These are phyloP conservation scores for Cardiospermum halicacabum DNA, from an alignment of 345 rosid genomes.

Conservation along the genomic window DNA sequence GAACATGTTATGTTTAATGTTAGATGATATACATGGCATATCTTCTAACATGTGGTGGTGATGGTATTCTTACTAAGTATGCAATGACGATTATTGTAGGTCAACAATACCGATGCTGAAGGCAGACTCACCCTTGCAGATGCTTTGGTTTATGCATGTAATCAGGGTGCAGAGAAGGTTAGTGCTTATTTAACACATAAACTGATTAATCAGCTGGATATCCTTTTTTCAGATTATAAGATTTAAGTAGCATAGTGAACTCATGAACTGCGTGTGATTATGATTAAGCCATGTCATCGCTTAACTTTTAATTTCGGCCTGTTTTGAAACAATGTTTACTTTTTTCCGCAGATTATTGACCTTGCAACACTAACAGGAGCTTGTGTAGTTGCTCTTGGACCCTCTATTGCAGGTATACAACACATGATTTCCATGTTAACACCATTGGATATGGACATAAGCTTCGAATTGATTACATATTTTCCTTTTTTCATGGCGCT, in stretches of 20 bases:
- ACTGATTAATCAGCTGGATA: too few relatives aligned
- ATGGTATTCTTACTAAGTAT: background rate
- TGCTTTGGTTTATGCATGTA: constrained; percentile 91
- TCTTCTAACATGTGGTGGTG: too few relatives aligned
- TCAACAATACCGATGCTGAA: constrained; percentile 98
- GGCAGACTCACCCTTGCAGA: constrained; percentile 97
- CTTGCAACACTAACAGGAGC: constrained; percentile 93
- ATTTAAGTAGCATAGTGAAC: too few relatives aligned
- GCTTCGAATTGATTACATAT: background rate
- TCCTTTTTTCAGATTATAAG: too few relatives aligned
- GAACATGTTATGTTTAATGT: constrained; percentile 6
- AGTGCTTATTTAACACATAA: background rate
- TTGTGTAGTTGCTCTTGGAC: constrained; percentile 84
- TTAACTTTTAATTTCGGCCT: background rate
- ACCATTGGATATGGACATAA: background rate
- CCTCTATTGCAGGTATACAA: constrained; percentile 84
- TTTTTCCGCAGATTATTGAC: constrained; percentile 66
- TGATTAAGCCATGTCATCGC: background rate
- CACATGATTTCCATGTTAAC: background rate
- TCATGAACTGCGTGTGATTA: too few relatives aligned
- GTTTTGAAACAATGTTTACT: constrained; percentile 3
- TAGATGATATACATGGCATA: too few relatives aligned
- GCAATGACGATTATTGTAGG: constrained; percentile 38
- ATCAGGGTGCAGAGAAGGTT: constrained; percentile 94
- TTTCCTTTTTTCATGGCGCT: background rate